These are phyloP conservation scores for Stellera chamaejasme DNA, from an alignment of 345 rosid genomes.

Conservation along the genomic window DNA sequence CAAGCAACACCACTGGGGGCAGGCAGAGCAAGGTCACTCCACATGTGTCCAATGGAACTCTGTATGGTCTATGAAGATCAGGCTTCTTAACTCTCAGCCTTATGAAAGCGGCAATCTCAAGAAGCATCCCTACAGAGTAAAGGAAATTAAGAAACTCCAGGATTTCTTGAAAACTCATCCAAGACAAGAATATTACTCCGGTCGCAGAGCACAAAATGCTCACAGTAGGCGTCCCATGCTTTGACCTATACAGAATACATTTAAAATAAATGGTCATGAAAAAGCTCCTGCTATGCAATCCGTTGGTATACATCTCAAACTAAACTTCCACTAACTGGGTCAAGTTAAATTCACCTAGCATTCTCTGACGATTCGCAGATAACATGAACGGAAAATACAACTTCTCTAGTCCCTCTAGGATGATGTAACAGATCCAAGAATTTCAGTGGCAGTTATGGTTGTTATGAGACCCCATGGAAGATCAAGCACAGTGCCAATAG, in stretches of 20 bases:
- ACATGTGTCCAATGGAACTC: slow-evolving; percentile 54
- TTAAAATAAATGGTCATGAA: neutral
- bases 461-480: too few species aligned
- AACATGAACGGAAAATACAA: neutral
- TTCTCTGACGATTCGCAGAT: neutral
- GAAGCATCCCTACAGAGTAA: slow-evolving; percentile 81
- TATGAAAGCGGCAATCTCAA: slow-evolving; percentile 82
- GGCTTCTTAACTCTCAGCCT: slow-evolving; percentile 67
- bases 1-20: slow-evolving; percentile 60
- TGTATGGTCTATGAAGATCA: slow-evolving; percentile 66
- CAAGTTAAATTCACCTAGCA: neutral
- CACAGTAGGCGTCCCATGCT: slow-evolving; percentile 79
- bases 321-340: neutral
- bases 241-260: slow-evolving; percentile 41
- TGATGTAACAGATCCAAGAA: neutral
- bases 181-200: slow-evolving; percentile 81
- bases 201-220: slow-evolving; percentile 82
- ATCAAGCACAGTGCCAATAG: too few species aligned
- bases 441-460: neutral
- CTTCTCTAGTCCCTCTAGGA: neutral
- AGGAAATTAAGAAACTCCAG: slow-evolving; percentile 85
- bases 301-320: neutral
- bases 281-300: neutral
- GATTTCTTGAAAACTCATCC: slow-evolving; percentile 94
- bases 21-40: slow-evolving; percentile 60